Base-by-base conservation (phyloP, 2,329 filamentous ascomycete genomes). In the Aspergillus terreus region DNA sequence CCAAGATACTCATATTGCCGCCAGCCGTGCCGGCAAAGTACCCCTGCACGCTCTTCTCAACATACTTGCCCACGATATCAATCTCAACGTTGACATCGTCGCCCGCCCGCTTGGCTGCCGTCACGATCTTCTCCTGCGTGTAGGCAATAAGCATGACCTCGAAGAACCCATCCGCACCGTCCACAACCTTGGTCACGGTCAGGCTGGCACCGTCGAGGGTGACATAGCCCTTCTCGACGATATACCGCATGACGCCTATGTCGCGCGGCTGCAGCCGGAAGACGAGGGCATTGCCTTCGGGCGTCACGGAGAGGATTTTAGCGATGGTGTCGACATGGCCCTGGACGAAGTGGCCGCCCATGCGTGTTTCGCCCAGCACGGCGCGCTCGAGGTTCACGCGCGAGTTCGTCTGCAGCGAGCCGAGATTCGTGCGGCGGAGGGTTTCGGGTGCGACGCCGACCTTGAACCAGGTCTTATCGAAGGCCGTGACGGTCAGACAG, bases 121-220 rank as follows among this genome's bases (percentile, higher is more conserved):
- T 84, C 14, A 95, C 87, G 14, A 99, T 86, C 71, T 88, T 88
- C 72, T 92, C 90, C 76, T 97, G 94, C 10, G 94, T 96, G 72
- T 99, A 99, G 7, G 88, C 83, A 70, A 99, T 96, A 55, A 99
- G 78, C 94, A 99, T 99, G 46, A 99, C 87, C 80, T 97, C 94
- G 75, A 82, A 87, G 82, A 86, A 96, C 70, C 90, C 95, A 40
- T 87, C 85, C 58, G 84, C 82, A 4, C 67, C 80, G 70, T 96
- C 92, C 63, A 92, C 76, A 27, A 97, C 92, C 59, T 82, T 81
- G 2, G 92, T 97, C 2, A 99, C 82, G 0, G 94, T 99, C 77
- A 99, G 76, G 67, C 92, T 96, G 21, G 94, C 92, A 4, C 94
- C 94, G 68, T 99, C 94, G 46, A 99, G 82, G 42, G 92, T 90